Conservation (phyloP, 2,329 filamentous ascomycete genomes). For the Sporothrix luriei region DNA sequence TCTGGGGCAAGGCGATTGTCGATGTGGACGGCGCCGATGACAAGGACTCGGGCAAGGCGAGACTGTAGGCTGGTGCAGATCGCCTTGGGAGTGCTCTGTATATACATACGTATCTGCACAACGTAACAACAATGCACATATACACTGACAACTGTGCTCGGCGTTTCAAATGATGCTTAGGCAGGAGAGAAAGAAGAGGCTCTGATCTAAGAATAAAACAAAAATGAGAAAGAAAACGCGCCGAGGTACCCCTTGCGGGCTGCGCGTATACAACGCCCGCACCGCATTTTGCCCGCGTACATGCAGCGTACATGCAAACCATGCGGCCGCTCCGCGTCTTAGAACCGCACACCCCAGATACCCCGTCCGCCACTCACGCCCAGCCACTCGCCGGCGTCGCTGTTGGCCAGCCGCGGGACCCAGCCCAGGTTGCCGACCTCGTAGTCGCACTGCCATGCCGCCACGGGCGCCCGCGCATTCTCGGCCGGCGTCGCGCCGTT, state of each 20-base stretch:
- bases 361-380: slow-evolving; percentile 79
- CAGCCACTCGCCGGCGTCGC: slow-evolving; percentile 78
- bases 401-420: slow-evolving; percentile 71
- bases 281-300: neutral
- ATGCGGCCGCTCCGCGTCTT: neutral
- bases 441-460: slow-evolving; percentile 83
- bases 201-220: slow-evolving; percentile 23
- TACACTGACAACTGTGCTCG: neutral
- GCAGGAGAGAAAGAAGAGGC: slow-evolving; percentile 5
- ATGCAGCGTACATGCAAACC: neutral
- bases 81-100: neutral
- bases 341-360: slow-evolving; percentile 70
- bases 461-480: slow-evolving; percentile 67
- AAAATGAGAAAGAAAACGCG: slow-evolving; percentile 8
- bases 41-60: slow-evolving; percentile 26
- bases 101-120: neutral
- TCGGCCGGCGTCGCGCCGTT: slow-evolving; percentile 58
- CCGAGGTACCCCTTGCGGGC: slow-evolving; percentile 4
- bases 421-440: slow-evolving; percentile 84
- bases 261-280: slow-evolving; percentile 20
- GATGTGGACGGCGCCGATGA: slow-evolving; percentile 40
- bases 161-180: slow-evolving; percentile 6
- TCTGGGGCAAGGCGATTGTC: slow-evolving; percentile 62
- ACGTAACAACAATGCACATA: neutral
- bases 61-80: neutral